phyloP scores from a whole-genome alignment of 2,329 filamentous ascomycete genomes.

The Cadophora luteo-olivacea region DNA sequence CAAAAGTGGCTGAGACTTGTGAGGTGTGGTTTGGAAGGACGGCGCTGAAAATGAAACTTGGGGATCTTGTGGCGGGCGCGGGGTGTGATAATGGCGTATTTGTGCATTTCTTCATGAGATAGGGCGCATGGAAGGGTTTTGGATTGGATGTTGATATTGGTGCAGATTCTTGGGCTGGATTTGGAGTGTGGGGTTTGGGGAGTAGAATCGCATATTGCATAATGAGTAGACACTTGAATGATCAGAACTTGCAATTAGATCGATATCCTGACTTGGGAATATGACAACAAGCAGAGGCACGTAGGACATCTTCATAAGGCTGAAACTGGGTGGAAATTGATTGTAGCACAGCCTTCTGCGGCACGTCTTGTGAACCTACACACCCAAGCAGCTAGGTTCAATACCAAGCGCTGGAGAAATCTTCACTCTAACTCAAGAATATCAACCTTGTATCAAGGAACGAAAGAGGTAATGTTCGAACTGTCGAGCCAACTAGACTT shows the following conservation, averaged over 20 bases:
- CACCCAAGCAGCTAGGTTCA: not conserved
- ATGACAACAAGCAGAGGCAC: not conserved
- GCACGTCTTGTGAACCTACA: not conserved
- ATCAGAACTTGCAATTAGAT: not conserved
- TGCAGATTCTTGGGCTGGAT: not conserved
- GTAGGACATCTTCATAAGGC: not conserved
- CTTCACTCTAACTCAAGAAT: no score
- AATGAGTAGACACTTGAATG: slow-evolving; percentile 11
- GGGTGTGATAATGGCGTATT: slow-evolving; percentile 13
- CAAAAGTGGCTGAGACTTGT: slow-evolving; percentile 8
- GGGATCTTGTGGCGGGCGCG: not conserved
- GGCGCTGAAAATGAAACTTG: slow-evolving; percentile 15
- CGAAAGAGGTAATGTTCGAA: no score
- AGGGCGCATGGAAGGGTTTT: not conserved
- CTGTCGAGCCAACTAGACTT: not conserved
- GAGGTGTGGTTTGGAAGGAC: not conserved
- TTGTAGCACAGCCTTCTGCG: not conserved
- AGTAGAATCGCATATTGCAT: slow-evolving; percentile 3
- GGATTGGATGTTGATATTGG: slow-evolving; percentile 5
- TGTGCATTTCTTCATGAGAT: slow-evolving; percentile 3
- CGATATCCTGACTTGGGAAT: not conserved
- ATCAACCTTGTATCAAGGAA: no score
- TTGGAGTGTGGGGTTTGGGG: not conserved
- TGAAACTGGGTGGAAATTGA: slow-evolving; percentile 3
- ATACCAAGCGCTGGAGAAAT: not conserved